phyloP scores from a whole-genome alignment of 768 basidiomycete species.

The Trametes maxima region DNA sequence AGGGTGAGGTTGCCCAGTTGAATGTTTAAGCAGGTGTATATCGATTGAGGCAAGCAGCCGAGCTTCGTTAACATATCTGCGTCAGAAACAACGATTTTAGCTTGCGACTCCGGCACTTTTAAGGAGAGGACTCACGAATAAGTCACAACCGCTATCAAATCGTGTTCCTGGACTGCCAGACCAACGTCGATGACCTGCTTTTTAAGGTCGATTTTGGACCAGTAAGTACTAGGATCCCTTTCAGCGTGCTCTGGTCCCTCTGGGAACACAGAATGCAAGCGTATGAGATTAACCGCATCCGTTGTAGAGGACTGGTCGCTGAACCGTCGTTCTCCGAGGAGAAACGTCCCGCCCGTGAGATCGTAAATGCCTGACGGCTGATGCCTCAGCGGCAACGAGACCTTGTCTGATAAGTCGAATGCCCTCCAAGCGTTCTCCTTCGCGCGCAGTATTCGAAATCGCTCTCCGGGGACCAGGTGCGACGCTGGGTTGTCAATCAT shows the following conservation, averaged over 20 bases:
- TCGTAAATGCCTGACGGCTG: conserved; percentile 31
- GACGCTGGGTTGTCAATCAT: conserved; percentile 23
- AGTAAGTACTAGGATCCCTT: background rate
- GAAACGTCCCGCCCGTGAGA: conserved; percentile 28
- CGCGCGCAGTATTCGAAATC: conserved; percentile 9
- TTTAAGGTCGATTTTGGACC: conserved; percentile 23
- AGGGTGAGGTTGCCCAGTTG: conserved; percentile 27
- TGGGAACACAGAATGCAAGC: conserved; percentile 8
- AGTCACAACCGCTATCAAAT: conserved; percentile 28
- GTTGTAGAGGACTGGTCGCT: conserved; percentile 9
- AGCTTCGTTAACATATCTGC: conserved; percentile 17
- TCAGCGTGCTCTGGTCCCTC: background rate
- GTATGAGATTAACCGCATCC: conserved; percentile 12
- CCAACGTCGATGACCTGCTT: conserved; percentile 29
- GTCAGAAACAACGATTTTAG: background rate
- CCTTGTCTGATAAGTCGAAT: conserved; percentile 13
- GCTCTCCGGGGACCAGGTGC: conserved; percentile 19
- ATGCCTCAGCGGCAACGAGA: conserved; percentile 12
- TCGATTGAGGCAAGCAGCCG: conserved; percentile 16
- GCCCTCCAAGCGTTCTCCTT: conserved; percentile 21
- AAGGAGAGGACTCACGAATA: conserved; percentile 18
- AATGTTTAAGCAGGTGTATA: conserved; percentile 26
- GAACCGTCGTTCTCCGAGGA: conserved; percentile 25
- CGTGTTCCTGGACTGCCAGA: conserved; percentile 28
- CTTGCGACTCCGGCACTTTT: background rate